Evolutionary conservation across 345 rosid genomes (phyloP), one percentile per base, ranked within the genome.

Genomic region (Euphorbia peplus): DNA sequence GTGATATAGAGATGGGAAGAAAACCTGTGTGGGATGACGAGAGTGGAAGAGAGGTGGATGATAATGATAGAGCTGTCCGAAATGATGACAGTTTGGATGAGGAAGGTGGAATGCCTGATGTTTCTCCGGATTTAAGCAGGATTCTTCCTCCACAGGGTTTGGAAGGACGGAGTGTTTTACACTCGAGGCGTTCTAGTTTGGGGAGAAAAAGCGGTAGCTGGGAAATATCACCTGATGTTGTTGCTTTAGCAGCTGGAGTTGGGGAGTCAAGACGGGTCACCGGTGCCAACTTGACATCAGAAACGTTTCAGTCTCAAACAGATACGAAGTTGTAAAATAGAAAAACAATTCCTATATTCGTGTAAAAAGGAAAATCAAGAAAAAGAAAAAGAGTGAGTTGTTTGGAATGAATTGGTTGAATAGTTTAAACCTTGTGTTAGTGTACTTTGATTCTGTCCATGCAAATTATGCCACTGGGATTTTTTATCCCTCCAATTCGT

Each of bases 191-290:
- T 19, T 77, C 86, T 24, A 90, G 91, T 68, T 74, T 87, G 87
- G 93, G 91, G 77, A 86, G 90, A 70, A 82, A 66, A 74, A 85
- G 86, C 25, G 91, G 90, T 68, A 88, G 88, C 87, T 88, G 88
- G 88, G 91, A 90, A 60, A 79, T 85, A 73, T 81, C 96, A 16
- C 72, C 85, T 26, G 85, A 76, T 54, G 71, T 73, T 67, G 71
- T 66, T 69, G 81, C 81, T 48, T 56, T 79, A 53, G 76, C 73
- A 21, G 77, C 79, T 32, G 72, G 60, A 73, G 22, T 71, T 24
- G 88, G 80, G 42, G 83, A 73, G 66, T 75, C 85, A 47, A 80
- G 71, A 60, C 73, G 78, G 60, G 60, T 60, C 0, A 26, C 42
- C 66, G 63, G 54, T 32, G 56, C 41, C 51, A 75, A 62, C 74